Evolutionary conservation across 805 yeast genomes (phyloP).

Genomic region (Candida nanaspora): DNA sequence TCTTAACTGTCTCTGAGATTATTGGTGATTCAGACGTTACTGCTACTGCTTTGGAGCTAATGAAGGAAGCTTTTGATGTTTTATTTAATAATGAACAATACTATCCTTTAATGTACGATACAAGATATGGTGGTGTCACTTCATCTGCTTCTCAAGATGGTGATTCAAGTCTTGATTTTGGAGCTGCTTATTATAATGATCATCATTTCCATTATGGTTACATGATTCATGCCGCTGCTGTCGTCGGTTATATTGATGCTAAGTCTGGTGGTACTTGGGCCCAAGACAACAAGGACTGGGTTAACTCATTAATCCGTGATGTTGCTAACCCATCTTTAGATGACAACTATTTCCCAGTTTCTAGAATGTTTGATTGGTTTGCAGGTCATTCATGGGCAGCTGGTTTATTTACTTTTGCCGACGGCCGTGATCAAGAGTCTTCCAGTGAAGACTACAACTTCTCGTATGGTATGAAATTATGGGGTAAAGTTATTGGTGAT

Average conservation of each 20-base stretch:
- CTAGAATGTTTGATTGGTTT: slow-evolving; percentile 66
- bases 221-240: slow-evolving; percentile 55
- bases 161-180: slow-evolving; percentile 40
- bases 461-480: slow-evolving; percentile 58
- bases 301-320: slow-evolving; percentile 55
- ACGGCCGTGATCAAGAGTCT: slow-evolving; percentile 73
- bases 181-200: slow-evolving; percentile 45
- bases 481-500: slow-evolving; percentile 53
- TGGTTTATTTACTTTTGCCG: slow-evolving; percentile 63
- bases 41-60: slow-evolving; percentile 40
- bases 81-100: slow-evolving; percentile 35
- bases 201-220: slow-evolving; percentile 56
- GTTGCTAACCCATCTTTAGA: slow-evolving; percentile 50
- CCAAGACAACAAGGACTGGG: slow-evolving; percentile 40
- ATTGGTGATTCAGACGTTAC: slow-evolving; percentile 34
- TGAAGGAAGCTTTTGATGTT: slow-evolving; percentile 36
- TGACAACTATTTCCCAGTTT: slow-evolving; percentile 58
- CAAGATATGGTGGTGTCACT: slow-evolving; percentile 49
- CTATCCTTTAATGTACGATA: slow-evolving; percentile 49
- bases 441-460: slow-evolving; percentile 71
- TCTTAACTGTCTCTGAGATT: slow-evolving; percentile 43
- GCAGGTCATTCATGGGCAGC: slow-evolving; percentile 78
- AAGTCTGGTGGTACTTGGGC: slow-evolving; percentile 48
- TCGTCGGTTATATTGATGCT: slow-evolving; percentile 48
- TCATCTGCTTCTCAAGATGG: slow-evolving; percentile 40